phyloP scores from a whole-genome alignment of 208 protist genomes.

The Crithidia acanthocephali region DNA sequence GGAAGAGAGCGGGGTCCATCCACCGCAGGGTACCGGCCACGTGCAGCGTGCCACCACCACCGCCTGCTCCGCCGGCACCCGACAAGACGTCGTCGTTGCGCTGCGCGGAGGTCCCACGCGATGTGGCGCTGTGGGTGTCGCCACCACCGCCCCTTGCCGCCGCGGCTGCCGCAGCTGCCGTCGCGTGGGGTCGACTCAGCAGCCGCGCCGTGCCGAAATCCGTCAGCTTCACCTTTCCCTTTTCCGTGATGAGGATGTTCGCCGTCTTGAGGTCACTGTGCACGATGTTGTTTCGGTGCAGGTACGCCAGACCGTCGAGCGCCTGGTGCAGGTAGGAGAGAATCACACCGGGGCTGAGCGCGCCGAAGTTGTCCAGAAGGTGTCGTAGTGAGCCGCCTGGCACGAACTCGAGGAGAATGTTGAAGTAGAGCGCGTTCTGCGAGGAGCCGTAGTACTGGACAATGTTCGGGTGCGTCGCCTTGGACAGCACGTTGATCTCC shows the following conservation, averaged over 20 bases:
- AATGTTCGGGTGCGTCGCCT: conserved; percentile 90
- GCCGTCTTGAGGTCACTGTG: conserved; percentile 92
- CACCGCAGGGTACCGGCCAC: conserved; percentile 87
- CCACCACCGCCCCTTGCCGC: conserved; percentile 9
- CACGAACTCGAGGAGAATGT: conserved; percentile 93
- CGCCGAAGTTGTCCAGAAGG: conserved; percentile 90
- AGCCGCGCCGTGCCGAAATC: conserved; percentile 91
- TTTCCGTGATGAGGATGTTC: conserved; percentile 92
- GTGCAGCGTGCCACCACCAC: conserved; percentile 51
- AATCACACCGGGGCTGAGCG: conserved; percentile 82
- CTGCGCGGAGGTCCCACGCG: conserved; percentile 19
- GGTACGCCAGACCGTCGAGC: conserved; percentile 84
- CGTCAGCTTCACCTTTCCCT: conserved; percentile 84
- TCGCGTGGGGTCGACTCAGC: conserved; percentile 56
- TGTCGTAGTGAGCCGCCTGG: conserved; percentile 89
- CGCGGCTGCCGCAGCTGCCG: conserved; percentile 13
- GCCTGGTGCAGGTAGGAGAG: conserved; percentile 84
- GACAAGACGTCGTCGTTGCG: conserved; percentile 28
- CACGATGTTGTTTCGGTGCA: conserved; percentile 89
- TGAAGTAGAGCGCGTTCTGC: conserved; percentile 86
- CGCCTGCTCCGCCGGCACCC: conserved; percentile 15
- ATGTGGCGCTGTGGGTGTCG: conserved; percentile 14
- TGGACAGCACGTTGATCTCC: conserved; percentile 91
- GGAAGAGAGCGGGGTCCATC: conserved; percentile 88
- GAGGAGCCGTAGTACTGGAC: conserved; percentile 92